Evolutionary conservation across 1,139 yeast genomes (phyloP), one percentile per base, ranked within the genome.

Genomic region (Yamadazyma sp.): DNA sequence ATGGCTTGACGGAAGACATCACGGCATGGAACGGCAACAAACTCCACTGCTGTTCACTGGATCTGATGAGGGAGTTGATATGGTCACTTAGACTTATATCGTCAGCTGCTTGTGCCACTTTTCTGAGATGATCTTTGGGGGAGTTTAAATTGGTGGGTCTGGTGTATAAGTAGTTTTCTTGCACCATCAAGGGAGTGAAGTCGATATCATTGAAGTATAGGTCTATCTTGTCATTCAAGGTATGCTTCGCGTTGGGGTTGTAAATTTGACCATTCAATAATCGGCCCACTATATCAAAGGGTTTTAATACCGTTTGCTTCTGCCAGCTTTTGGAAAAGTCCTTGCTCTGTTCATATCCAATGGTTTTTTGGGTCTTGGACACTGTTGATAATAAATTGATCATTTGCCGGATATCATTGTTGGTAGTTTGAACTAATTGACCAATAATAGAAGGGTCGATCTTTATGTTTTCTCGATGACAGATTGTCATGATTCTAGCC

Each of bases 21-120:
- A 89, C 75, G 0, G 92, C 97, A 62, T 90, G 97, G 51, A 89
- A 75, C 3, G 99, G 99, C 69, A 94, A 76, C 47, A 94, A 70
- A 47, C 94, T 80, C 99, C 99, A 94, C 52, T 87, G 90, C 61
- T 92, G 98, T 52, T 90, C 96, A 34, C 95, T 78, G 29, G 95
- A 86, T 53, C 95, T 85, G 43, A 94, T 90, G 57, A 80, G 71
- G 21, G 80, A 69, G 56, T 89, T 96, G 15, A 90, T 82, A 22
- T 82, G 59, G 57, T 94, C 98, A 12, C 92, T 85, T 40, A 76
- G 75, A 31, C 94, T 82, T 35, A 94, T 87, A 38, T 87, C 79
- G 48, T 88, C 90, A 0, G 97, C 88, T 0, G 98, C 98, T 22
- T 69, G 67, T 1, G 88, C 84, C 1, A 85, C 82, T 24, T 80